Conservation (phyloP, 1,284 basidiomycete genomes). For the Ustilago loliicola region DNA sequence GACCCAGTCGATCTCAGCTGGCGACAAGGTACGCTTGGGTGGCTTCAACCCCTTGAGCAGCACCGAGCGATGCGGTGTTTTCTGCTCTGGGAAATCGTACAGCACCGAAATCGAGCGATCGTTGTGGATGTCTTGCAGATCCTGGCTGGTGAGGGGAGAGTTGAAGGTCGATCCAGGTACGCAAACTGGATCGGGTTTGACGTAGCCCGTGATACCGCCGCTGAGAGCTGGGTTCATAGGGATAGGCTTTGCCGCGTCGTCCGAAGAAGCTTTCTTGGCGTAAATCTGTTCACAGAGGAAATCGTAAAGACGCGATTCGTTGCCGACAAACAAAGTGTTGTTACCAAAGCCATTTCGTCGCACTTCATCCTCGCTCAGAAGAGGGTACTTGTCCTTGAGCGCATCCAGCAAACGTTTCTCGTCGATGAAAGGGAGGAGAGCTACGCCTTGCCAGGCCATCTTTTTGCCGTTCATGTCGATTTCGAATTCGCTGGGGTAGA, state of each 20-base stretch:
- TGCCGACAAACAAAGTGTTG: slow-evolving; percentile 86
- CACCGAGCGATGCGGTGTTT: slow-evolving; percentile 85
- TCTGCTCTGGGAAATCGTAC: slow-evolving; percentile 90
- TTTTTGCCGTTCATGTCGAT: slow-evolving; percentile 99
- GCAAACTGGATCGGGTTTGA: slow-evolving; percentile 86
- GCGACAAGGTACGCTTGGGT: slow-evolving; percentile 77
- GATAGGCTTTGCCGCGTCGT: slow-evolving; percentile 60
- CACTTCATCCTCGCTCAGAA: slow-evolving; percentile 84
- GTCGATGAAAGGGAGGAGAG: slow-evolving; percentile 95
- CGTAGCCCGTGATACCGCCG: slow-evolving; percentile 83
- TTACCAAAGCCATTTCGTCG: slow-evolving; percentile 87
- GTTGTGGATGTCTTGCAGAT: slow-evolving; percentile 80
- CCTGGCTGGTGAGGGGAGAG: slow-evolving; percentile 75
- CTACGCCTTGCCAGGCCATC: slow-evolving; percentile 99
- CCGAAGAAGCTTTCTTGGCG: slow-evolving; percentile 75
- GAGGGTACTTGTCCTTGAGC: slow-evolving; percentile 81
- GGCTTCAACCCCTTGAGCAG: slow-evolving; percentile 82
- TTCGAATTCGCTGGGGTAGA: slow-evolving; percentile 91
- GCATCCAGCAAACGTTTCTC: slow-evolving; percentile 79
- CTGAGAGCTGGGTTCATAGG: slow-evolving; percentile 79
- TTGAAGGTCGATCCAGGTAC: slow-evolving; percentile 92
- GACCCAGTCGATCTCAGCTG: slow-evolving; percentile 81
- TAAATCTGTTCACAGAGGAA: slow-evolving; percentile 85
- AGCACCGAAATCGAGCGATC: slow-evolving; percentile 88
- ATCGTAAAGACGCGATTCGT: slow-evolving; percentile 86